phyloP scores from a whole-genome alignment of 306 rosid species.

The Bauhinia variegata region DNA sequence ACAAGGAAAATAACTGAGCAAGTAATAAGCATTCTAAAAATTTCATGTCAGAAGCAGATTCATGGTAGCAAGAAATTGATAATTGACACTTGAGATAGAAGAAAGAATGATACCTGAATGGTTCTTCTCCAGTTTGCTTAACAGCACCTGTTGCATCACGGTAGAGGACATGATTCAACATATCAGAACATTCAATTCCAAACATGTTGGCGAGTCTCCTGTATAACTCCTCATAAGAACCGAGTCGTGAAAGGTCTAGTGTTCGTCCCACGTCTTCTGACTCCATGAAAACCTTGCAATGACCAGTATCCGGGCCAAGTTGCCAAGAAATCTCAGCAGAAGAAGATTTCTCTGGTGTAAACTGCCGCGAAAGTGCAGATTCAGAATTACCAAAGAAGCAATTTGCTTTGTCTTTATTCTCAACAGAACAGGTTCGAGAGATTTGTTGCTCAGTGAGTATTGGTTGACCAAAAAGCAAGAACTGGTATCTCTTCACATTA shows the following conservation, averaged over 20 bases:
- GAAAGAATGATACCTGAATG: conserved; percentile 57
- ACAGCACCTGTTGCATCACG: conserved; percentile 72
- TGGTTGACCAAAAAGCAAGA: conserved; percentile 95
- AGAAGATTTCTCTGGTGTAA: conserved; percentile 60
- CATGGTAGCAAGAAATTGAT: too few species aligned
- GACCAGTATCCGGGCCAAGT: conserved; percentile 69
- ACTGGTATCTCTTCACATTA: conserved; percentile 70
- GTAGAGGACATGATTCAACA: conserved; percentile 77
- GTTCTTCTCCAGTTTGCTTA: conserved; percentile 84
- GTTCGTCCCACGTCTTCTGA: conserved; percentile 94
- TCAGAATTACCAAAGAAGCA: conserved; percentile 51
- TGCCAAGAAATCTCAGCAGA: conserved; percentile 59
- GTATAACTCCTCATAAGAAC: conserved; percentile 84
- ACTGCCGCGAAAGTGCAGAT: conserved; percentile 42
- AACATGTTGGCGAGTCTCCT: conserved; percentile 79
- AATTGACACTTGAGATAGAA: too few species aligned
- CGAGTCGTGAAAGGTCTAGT: conserved; percentile 64
- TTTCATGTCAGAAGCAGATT: too few species aligned
- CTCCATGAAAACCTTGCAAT: conserved; percentile 92
- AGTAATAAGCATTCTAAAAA: neutral
- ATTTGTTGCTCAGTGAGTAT: conserved; percentile 93
- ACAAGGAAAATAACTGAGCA: conserved; percentile 6
- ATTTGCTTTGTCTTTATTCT: conserved; percentile 47
- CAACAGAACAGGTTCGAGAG: conserved; percentile 49
- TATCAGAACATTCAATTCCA: conserved; percentile 71